Conservation (phyloP, 371 early-diverging fungal species). For the Syncephalastrum monosporum region DNA sequence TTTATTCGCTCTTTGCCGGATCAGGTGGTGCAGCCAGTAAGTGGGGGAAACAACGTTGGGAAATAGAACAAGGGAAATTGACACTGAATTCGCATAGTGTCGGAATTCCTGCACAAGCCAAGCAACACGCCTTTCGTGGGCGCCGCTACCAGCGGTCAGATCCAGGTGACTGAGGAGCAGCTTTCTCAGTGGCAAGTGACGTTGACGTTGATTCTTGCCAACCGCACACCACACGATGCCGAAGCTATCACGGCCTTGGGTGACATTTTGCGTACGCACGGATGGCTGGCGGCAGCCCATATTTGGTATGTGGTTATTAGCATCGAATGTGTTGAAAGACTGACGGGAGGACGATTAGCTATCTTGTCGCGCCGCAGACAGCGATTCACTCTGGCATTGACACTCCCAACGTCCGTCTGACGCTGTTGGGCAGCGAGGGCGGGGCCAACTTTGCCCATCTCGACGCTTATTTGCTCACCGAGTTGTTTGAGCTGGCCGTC, state of each 20-base stretch:
- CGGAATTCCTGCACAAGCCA: slow-evolving; percentile 28
- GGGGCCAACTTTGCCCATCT: slow-evolving; percentile 36
- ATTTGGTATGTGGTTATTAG: slow-evolving; percentile 64
- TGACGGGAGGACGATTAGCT: slow-evolving; percentile 38
- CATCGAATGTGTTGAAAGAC: slow-evolving; percentile 5
- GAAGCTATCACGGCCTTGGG: slow-evolving; percentile 76
- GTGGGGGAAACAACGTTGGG: neutral
- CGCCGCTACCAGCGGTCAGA: slow-evolving; percentile 16
- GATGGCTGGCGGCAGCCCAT: slow-evolving; percentile 76
- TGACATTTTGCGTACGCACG: slow-evolving; percentile 64
- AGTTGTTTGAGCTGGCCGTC: slow-evolving; percentile 79
- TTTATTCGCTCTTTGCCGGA: slow-evolving; percentile 77
- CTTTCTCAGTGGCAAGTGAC: slow-evolving; percentile 69
- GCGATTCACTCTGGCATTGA: slow-evolving; percentile 63
- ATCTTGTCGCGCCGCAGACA: slow-evolving; percentile 61
- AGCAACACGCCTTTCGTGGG: slow-evolving; percentile 25
- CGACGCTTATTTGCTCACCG: slow-evolving; percentile 66
- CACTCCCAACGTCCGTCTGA: slow-evolving; percentile 52
- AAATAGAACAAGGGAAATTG: neutral
- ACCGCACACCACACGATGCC: slow-evolving; percentile 77
- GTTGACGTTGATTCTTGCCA: slow-evolving; percentile 76
- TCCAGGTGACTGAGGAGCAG: slow-evolving; percentile 27
- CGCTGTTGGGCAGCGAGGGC: slow-evolving; percentile 60
- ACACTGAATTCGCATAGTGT: slow-evolving; percentile 15
- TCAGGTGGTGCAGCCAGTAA: slow-evolving; percentile 57